A percentile compares a stretch with the other conserved stretches of the same genome.
These are phyloP conservation scores for Dactylonectria macrodidyma DNA, from an alignment of 2,329 filamentous ascomycete species.

Conservation along the genomic window DNA sequence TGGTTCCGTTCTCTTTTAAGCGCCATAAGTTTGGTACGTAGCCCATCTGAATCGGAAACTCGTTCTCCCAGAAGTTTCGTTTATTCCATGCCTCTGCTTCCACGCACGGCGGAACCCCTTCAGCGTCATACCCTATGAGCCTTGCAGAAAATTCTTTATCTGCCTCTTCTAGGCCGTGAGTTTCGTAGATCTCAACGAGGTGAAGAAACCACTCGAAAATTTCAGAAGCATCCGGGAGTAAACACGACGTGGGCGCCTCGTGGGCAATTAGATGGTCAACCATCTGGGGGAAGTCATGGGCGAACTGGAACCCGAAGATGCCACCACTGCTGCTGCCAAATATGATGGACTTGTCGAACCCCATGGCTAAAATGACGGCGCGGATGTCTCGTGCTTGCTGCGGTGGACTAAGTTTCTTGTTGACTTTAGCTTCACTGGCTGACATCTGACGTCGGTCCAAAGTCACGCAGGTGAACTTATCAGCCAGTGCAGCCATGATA, in stretches of 20 bases:
- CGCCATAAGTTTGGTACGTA: conserved; percentile 8
- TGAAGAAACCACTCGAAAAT: conserved; percentile 2
- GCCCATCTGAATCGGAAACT: conserved; percentile 4
- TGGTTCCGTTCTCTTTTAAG: not conserved
- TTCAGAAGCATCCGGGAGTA: conserved; percentile 2
- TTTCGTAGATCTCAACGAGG: conserved; percentile 10
- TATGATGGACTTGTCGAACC: conserved; percentile 2
- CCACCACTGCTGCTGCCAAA: conserved; percentile 10
- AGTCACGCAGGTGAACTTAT: conserved; percentile 8
- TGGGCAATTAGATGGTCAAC: not conserved
- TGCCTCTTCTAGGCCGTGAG: conserved; percentile 1
- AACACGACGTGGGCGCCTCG: not conserved
- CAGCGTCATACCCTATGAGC: not conserved
- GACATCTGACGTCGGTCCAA: conserved; percentile 10
- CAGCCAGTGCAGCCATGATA: not conserved
- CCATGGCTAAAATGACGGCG: not conserved
- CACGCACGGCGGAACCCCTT: not conserved
- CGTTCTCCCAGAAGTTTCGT: conserved; percentile 10
- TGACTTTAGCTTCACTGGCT: conserved; percentile 4
- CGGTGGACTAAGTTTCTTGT: conserved; percentile 3
- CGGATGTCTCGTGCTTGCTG: conserved; percentile 11
- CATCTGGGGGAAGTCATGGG: conserved; percentile 8
- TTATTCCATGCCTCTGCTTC: not conserved
- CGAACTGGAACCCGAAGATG: conserved; percentile 9
- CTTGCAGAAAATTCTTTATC: not conserved